These are phyloP conservation scores for Geoglossum glabrum DNA, from an alignment of 495 filamentous ascomycete species.

Conservation along the genomic window DNA sequence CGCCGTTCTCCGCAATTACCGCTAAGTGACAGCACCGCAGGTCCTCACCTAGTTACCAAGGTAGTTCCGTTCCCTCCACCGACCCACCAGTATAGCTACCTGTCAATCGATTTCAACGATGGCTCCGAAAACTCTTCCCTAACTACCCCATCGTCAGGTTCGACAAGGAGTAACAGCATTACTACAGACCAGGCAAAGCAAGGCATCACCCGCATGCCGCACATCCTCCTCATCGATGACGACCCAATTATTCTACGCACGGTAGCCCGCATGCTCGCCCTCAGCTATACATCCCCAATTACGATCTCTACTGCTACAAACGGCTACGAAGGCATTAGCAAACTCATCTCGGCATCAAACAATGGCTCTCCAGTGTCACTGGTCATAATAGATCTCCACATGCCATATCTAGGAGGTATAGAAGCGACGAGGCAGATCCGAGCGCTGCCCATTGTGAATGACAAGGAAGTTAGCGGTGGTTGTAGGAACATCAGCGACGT, in stretches of 20 bases:
- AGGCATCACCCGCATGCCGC: constrained; percentile 5
- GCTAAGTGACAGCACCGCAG: background rate
- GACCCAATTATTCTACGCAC: constrained; percentile 61
- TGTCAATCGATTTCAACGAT: background rate
- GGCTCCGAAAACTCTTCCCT: background rate
- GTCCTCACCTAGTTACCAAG: background rate
- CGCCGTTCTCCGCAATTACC: constrained; percentile 11
- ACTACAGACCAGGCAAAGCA: background rate
- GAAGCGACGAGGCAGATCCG: constrained; percentile 48
- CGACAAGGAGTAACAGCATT: background rate
- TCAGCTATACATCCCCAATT: background rate
- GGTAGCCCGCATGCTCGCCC: constrained; percentile 37
- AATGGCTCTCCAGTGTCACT: constrained; percentile 25
- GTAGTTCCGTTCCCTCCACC: background rate
- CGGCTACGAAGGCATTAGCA: constrained; percentile 51
- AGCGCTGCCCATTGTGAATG: constrained; percentile 21
- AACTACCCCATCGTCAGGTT: background rate
- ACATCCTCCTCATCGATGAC: constrained; percentile 61
- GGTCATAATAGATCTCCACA: constrained; percentile 68
- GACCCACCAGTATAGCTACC: background rate
- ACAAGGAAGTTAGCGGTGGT: background rate
- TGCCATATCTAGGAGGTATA: constrained; percentile 68
- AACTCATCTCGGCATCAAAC: constrained; percentile 22
- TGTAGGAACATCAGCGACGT: constrained; percentile 34
- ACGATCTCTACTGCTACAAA: constrained; percentile 39